phyloP scores from a whole-genome alignment of 2,329 filamentous ascomycete species.

The Beauveria brongniartii region DNA sequence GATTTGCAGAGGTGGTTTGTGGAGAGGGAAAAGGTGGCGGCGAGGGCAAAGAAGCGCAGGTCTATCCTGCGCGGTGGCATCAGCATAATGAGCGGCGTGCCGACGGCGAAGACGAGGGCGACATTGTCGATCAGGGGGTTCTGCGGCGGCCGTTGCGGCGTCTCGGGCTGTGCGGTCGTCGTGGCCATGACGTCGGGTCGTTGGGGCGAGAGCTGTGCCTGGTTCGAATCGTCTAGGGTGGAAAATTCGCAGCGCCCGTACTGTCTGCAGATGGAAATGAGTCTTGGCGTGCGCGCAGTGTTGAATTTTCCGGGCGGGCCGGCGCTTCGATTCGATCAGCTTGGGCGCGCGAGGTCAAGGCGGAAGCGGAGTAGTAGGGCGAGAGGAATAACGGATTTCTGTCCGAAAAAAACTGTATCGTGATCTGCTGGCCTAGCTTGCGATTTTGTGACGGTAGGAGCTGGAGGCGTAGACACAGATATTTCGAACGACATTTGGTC shows the following conservation, averaged over 20 bases:
- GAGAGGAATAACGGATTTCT: neutral
- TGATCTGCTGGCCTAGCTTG: neutral
- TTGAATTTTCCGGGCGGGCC: neutral
- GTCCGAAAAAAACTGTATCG: neutral
- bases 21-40: slow-evolving; percentile 41
- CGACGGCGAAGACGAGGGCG: slow-evolving; percentile 38
- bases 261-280: neutral
- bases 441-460: neutral
- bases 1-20: slow-evolving; percentile 49
- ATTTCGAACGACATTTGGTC: too few relatives aligned
- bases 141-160: slow-evolving; percentile 21
- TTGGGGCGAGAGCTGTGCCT: neutral
- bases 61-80: slow-evolving; percentile 45
- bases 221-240: neutral
- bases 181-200: neutral
- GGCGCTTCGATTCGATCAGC: neutral
- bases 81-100: slow-evolving; percentile 39
- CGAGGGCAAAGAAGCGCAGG: slow-evolving; percentile 42
- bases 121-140: slow-evolving; percentile 37
- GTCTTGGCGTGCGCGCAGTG: neutral
- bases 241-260: neutral
- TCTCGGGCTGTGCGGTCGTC: neutral
- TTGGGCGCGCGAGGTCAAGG: neutral
- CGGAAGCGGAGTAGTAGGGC: neutral
- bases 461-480: neutral